Percentiles rank a stretch among this genome's conserved stretches.
Conservation (phyloP, 352 stramenopile genomes). For the Globisporangium middletonii region DNA sequence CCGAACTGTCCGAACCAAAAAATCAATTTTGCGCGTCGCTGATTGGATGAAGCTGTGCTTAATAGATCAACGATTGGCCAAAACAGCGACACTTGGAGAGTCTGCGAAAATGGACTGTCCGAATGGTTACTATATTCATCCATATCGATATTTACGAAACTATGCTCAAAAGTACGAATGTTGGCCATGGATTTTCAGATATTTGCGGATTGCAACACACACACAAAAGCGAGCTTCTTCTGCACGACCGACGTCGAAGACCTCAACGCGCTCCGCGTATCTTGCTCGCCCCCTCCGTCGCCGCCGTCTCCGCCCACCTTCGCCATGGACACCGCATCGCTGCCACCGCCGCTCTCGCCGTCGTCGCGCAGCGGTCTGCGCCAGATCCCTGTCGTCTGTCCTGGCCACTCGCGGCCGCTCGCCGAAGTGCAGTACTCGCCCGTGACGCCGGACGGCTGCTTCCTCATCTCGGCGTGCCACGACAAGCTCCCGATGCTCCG, state of each 20-base stretch:
- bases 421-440: conserved; percentile 74
- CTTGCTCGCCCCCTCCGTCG: background rate
- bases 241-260: too few relatives aligned
- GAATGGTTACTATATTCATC: too few relatives aligned
- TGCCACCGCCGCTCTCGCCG: conserved; percentile 28
- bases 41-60: too few relatives aligned
- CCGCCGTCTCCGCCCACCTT: background rate
- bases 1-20: too few relatives aligned
- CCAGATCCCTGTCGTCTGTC: conserved; percentile 86
- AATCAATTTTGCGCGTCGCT: too few relatives aligned
- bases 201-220: too few relatives aligned
- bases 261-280: conserved; percentile 3
- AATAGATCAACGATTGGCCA: too few relatives aligned
- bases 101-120: too few relatives aligned
- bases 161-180: too few relatives aligned
- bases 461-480: conserved; percentile 81
- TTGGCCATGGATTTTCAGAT: too few relatives aligned
- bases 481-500: conserved; percentile 89
- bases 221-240: background rate
- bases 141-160: too few relatives aligned
- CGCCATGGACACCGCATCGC: background rate
- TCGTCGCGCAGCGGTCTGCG: conserved; percentile 38
- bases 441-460: conserved; percentile 38
- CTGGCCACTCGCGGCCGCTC: conserved; percentile 75
- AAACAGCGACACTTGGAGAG: too few relatives aligned